These are phyloP conservation scores for Neonectria coccinea DNA, from an alignment of 2,329 filamentous ascomycete genomes.

Conservation along the genomic window DNA sequence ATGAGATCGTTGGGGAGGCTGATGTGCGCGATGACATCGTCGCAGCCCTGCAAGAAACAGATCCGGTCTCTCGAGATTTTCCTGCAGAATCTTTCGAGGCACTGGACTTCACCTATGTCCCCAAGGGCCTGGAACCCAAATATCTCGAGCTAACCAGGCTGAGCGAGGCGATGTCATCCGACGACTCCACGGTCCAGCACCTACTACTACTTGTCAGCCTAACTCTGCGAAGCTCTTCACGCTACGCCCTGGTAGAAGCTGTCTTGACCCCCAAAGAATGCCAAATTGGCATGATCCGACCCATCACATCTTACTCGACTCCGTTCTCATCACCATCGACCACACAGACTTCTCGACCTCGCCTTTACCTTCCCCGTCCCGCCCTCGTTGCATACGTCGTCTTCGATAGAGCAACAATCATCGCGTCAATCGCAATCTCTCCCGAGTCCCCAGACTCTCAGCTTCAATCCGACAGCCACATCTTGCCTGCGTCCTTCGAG, in stretches of 20 bases:
- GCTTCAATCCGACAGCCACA: slow-evolving; percentile 74
- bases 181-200: slow-evolving; percentile 66
- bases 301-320: slow-evolving; percentile 73
- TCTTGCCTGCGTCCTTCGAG: slow-evolving; percentile 78
- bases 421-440: slow-evolving; percentile 77
- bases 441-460: slow-evolving; percentile 82
- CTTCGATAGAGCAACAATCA: slow-evolving; percentile 81
- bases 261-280: slow-evolving; percentile 66
- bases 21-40: slow-evolving; percentile 76
- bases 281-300: slow-evolving; percentile 74
- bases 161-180: slow-evolving; percentile 61
- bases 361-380: slow-evolving; percentile 81
- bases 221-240: slow-evolving; percentile 62
- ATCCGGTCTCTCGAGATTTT: slow-evolving; percentile 61
- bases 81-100: slow-evolving; percentile 74
- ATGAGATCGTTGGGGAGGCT: slow-evolving; percentile 77
- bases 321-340: slow-evolving; percentile 57
- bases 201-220: slow-evolving; percentile 72
- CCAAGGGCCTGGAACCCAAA: slow-evolving; percentile 63
- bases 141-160: slow-evolving; percentile 64
- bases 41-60: slow-evolving; percentile 68
- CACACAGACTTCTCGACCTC: slow-evolving; percentile 62
- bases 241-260: slow-evolving; percentile 82
- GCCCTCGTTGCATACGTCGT: slow-evolving; percentile 84
- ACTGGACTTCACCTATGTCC: slow-evolving; percentile 81